Conservation (phyloP, 768 basidiomycete species). For the Scleroderma citrinum region DNA sequence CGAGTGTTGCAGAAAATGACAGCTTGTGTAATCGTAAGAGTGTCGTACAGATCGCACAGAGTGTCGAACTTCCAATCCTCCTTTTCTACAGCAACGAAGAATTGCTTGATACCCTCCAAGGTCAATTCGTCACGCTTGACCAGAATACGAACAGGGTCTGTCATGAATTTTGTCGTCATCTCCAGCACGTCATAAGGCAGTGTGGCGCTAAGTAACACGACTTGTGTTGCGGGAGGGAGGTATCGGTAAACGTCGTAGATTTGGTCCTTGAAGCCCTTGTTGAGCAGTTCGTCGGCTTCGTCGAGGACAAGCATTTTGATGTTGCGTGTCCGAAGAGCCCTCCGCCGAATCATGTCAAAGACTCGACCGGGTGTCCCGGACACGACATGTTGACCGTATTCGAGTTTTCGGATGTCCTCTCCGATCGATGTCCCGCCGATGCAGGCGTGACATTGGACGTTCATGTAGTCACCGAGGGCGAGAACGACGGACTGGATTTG, state of each 20-base stretch:
- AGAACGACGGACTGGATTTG: slow-evolving; percentile 97
- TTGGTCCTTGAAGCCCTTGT: slow-evolving; percentile 99
- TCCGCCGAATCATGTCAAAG: slow-evolving; percentile 97
- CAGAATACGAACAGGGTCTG: slow-evolving; percentile 94
- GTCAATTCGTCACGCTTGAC: slow-evolving; percentile 99
- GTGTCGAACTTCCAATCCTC: slow-evolving; percentile 99
- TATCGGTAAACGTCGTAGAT: slow-evolving; percentile 99
- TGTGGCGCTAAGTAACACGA: slow-evolving; percentile 93
- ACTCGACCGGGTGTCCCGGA: slow-evolving; percentile 97
- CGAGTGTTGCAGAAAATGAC: slow-evolving; percentile 99
- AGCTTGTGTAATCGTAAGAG: slow-evolving; percentile 97
- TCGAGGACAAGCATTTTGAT: slow-evolving; percentile 97
- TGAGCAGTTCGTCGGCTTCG: slow-evolving; percentile 93
- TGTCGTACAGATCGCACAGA: slow-evolving; percentile 94
- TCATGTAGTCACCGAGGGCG: slow-evolving; percentile 98
- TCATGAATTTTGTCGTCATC: slow-evolving; percentile 99
- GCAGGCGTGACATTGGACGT: slow-evolving; percentile 97
- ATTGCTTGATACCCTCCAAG: slow-evolving; percentile 92
- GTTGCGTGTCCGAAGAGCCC: slow-evolving; percentile 88
- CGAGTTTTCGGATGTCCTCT: slow-evolving; percentile 95
- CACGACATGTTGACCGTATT: slow-evolving; percentile 96
- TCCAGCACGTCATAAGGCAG: slow-evolving; percentile 95
- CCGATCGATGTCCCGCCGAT: slow-evolving; percentile 97
- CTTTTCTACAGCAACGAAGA: slow-evolving; percentile 98
- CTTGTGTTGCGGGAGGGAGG: slow-evolving; percentile 94